A percentile compares a stretch with the other conserved stretches of the same genome.
Conservation (phyloP, 139 green algal species). For the Trebouxia sp. region DNA sequence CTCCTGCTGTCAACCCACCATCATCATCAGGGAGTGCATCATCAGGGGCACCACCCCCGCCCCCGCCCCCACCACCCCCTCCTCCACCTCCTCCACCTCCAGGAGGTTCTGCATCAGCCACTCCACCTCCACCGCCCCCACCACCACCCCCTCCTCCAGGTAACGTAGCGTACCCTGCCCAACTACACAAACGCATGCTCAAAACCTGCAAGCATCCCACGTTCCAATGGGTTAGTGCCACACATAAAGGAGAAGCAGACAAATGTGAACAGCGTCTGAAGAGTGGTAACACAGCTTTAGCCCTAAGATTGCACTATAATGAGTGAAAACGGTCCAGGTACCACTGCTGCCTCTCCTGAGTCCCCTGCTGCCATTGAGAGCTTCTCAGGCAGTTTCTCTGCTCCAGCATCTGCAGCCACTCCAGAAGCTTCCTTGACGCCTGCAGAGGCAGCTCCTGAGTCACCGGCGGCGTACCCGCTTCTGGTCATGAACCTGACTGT, state of each 20-base stretch:
- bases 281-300: no score
- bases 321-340: no score
- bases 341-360: background rate
- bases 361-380: background rate
- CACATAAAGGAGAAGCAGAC: no score
- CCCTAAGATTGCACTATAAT: no score
- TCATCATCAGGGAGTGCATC: background rate
- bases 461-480: background rate
- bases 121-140: background rate
- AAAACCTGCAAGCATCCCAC: no score
- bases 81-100: background rate
- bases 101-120: background rate
- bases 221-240: no score
- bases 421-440: background rate
- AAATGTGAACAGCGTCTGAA: no score
- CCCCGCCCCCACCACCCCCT: background rate
- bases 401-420: background rate
- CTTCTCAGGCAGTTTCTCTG: background rate
- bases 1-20: background rate
- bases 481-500: background rate
- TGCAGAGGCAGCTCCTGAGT: background rate
- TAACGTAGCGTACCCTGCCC: no score
- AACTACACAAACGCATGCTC: no score
- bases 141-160: background rate
- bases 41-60: background rate